These are phyloP conservation scores for Scutellaria minor DNA, from an alignment of 257 asterid genomes.

Conservation along the genomic window DNA sequence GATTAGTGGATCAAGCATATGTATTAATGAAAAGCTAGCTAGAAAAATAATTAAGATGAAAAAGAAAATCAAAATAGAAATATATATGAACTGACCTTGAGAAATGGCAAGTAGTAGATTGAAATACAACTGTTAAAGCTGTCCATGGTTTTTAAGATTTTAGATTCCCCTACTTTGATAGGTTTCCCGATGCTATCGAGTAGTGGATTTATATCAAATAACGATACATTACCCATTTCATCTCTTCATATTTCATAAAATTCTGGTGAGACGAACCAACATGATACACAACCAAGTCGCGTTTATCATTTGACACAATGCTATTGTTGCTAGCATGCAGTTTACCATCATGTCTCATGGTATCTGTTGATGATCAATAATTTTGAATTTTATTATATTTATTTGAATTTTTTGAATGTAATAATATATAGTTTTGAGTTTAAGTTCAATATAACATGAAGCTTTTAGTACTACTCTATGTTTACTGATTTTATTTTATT, in stretches of 20 bases:
- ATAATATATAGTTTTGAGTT: too few relatives aligned
- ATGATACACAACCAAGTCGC: conserved; percentile 45
- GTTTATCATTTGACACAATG: conserved; percentile 8
- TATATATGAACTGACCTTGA: conserved; percentile 42
- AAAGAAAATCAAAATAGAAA: too few relatives aligned
- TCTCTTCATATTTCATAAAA: conserved; percentile 40
- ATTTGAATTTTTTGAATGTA: too few relatives aligned
- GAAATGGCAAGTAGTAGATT: conserved; percentile 46
- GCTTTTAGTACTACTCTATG: too few relatives aligned
- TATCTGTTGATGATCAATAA: conserved; percentile 40
- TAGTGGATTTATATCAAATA: conserved; percentile 53
- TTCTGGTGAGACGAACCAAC: conserved; percentile 57
- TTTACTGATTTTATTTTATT: too few relatives aligned
- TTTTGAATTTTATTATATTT: too few relatives aligned
- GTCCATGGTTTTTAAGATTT: conserved; percentile 45
- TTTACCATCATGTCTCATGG: conserved; percentile 77
- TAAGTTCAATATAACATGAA: too few relatives aligned
- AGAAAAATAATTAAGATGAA: too few relatives aligned
- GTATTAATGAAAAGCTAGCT: too few relatives aligned
- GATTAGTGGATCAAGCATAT: neutral
- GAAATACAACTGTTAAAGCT: conserved; percentile 55
- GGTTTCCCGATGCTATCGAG: conserved; percentile 40
- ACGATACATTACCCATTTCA: conserved; percentile 26
- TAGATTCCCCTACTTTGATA: too few relatives aligned
- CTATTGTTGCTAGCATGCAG: conserved; percentile 51